Base-by-base conservation (phyloP, 495 filamentous ascomycete genomes). In the Talaromyces borbonicus region DNA sequence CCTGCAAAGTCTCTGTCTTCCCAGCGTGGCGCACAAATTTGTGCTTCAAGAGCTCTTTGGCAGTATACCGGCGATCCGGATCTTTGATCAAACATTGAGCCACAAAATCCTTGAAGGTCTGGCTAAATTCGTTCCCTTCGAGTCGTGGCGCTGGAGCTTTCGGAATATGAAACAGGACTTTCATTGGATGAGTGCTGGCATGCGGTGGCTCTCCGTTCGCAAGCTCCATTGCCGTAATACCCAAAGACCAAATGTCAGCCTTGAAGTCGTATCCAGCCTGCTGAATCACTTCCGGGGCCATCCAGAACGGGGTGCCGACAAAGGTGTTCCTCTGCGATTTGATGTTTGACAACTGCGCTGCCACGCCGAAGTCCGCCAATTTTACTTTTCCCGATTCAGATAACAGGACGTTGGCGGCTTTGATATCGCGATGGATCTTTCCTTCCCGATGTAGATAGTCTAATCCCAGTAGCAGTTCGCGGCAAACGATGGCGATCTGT, bases 261-360 rank as follows among this genome's bases (percentile, higher is more conserved):
- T 94, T 94, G 68, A 86, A 94, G 62, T 95, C 90, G 53, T 98
- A 97, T 22, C 92, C 92, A 43, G 85, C 79, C 67, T 97, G 90
- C 63, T 96, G 84, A 53, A 98, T 98, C 14, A 98, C 92, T 60
- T 98, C 92, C 6, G 92, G 92, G 4, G 92, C 92, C 92, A 98
- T 98, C 92, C 92, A 98, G 67, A 94, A 98, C 0, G 92, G 92
- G 3, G 92, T 98, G 6, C 92, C 92, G n/a, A 98, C 92, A 56
- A 98, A 97, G 0, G 92, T 98, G 55, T 95, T 94, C 19, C 92
- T 84, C 68, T 95, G 88, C 6, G 92, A 95, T 67, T 96, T 97
- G 61, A 95, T 95, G 63, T 95, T 93, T 48, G 87, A 90, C 46
- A 99, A 74, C 58, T 99, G 92, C 11, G 90, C 92, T 7, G 92